Percentiles rank a stretch among this genome's conserved stretches.
Conservation (phyloP, 1,139 yeast genomes). For the Sugiyamaella castrensis region DNA sequence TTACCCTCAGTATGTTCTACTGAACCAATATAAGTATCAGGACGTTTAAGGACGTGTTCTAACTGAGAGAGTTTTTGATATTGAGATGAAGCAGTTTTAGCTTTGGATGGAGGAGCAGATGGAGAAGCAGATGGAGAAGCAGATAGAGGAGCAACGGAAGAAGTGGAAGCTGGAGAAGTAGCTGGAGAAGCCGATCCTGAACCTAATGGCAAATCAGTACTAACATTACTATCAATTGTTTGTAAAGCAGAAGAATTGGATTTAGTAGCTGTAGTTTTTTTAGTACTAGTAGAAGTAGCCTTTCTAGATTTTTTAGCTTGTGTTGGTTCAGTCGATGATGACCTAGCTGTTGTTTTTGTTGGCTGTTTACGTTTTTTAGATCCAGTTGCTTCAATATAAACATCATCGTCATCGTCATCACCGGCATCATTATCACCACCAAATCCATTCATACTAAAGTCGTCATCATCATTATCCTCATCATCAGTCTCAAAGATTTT, state of each 20-base stretch:
- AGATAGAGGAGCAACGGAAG: constrained; percentile 6
- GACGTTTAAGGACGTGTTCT: constrained; percentile 95
- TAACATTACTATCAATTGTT: constrained; percentile 6
- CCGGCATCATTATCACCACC: constrained; percentile 4
- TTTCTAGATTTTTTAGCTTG: constrained; percentile 10
- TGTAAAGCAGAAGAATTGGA: constrained; percentile 12
- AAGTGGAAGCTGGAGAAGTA: constrained; percentile 9
- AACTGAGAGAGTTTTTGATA: constrained; percentile 92
- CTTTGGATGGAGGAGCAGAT: constrained; percentile 14
- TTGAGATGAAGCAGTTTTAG: constrained; percentile 63
- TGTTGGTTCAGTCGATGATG: constrained; percentile 10
- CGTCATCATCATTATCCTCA: constrained; percentile 12
- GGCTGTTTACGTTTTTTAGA: constrained; percentile 16
- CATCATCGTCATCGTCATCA: constrained; percentile 25
- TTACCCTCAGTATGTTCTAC: constrained; percentile 75
- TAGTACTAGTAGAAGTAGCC: constrained; percentile 19
- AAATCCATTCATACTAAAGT: constrained; percentile 2
- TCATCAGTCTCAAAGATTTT: constrained; percentile 17
- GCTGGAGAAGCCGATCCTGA: constrained; percentile 4
- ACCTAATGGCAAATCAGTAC: neutral
- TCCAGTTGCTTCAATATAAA: constrained; percentile 20
- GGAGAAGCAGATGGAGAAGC: constrained; percentile 10
- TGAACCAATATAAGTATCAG: constrained; percentile 97
- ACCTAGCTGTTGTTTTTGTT: constrained; percentile 1
- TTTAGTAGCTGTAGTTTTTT: constrained; percentile 18